Evolutionary conservation across 225 moss, liverwort and hornwort species (phyloP), one percentile per base, ranked within the genome.

Genomic region (Neckera pumila): DNA sequence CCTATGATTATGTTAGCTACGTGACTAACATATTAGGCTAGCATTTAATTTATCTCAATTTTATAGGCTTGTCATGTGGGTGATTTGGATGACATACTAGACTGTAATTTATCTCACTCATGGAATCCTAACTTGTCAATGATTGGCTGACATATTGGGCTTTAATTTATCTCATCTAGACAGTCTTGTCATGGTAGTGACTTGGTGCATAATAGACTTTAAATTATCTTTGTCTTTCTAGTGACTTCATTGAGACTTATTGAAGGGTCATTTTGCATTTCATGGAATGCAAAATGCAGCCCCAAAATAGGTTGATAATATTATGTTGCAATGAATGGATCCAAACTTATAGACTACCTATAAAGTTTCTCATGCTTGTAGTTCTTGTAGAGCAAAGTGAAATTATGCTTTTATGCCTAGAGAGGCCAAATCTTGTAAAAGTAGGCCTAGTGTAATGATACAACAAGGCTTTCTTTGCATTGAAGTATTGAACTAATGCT

Each of bases 391-490:
- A 72, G 10, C 10, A 72, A 43, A 72, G 28, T 72, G 6, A 72
- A 72, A 72, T 26, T 43, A 3, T 0, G 0, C 10, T 43, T 72
- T 72, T 43, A 28, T 0, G 0, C 17, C 15, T 0, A 27, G 0
- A 14, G 4, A 27, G 9, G 43, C 1, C 43, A 10, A 28, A 2
- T 6, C 16, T 17, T 3, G 43, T 43, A 7, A 43, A 72, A 72
- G 8, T 27, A 43, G 17, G 15, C 15, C 43, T 16, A 45, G 17
- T 45, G 16, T 7, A 43, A 43, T 72, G 42, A 72, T 72, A 6
- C 28, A 72, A 43, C 6, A 43, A 43, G 28, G 28, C 9, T 10
- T 6, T 27, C 2, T 0, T 71, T 26, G 26, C 3, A 1, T 28
- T 72, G 17, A 43, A 17, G 26, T 2, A 1, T 28, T 72, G 17